Evolutionary conservation across 164 flowering plant species (phyloP).

Genomic region (Umbilicus rupestris): DNA sequence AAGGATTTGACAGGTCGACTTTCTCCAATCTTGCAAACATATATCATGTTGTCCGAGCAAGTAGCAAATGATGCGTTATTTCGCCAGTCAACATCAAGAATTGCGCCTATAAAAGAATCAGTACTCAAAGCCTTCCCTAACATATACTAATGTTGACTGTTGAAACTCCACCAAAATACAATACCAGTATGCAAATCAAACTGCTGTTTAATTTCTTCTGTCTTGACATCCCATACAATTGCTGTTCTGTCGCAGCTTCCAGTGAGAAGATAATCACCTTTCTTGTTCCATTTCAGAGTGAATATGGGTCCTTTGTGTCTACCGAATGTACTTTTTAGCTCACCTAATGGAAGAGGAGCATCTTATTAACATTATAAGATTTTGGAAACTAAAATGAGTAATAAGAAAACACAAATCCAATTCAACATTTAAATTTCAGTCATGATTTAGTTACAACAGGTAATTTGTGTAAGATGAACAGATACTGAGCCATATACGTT

Average conservation of each 20-base stretch:
- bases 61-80: slow-evolving; percentile 89
- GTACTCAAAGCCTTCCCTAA: slow-evolving; percentile 25
- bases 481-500: not conserved
- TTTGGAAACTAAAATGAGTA: not conserved
- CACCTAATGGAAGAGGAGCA: slow-evolving; percentile 35
- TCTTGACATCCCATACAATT: slow-evolving; percentile 92
- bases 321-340: slow-evolving; percentile 59
- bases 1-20: slow-evolving; percentile 62
- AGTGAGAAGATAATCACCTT: slow-evolving; percentile 90
- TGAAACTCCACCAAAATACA: not conserved
- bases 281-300: slow-evolving; percentile 96
- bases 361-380: not conserved
- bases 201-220: slow-evolving; percentile 80
- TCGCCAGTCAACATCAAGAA: slow-evolving; percentile 98
- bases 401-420: not conserved
- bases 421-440: no score
- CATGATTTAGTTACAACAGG: no score
- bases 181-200: slow-evolving; percentile 88
- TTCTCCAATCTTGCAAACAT: slow-evolving; percentile 94
- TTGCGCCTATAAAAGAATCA: slow-evolving; percentile 56
- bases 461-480: not conserved
- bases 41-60: slow-evolving; percentile 86
- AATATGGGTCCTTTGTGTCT: slow-evolving; percentile 93
- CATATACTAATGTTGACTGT: not conserved
- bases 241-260: slow-evolving; percentile 97